These are phyloP conservation scores for Candida glucosophila DNA, from an alignment of 1,139 yeast species.

Conservation along the genomic window DNA sequence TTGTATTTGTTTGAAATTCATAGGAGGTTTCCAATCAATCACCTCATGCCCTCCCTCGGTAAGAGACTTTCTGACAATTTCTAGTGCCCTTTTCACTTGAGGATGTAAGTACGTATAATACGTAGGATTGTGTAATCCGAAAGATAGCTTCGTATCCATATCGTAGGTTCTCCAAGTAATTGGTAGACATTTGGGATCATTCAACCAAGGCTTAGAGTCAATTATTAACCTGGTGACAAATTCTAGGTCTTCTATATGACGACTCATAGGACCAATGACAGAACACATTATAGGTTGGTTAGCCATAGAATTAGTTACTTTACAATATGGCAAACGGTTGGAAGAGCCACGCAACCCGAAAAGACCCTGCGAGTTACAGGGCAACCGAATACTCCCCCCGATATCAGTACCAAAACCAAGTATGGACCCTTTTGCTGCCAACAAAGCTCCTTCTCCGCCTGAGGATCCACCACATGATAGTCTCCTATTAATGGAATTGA, in stretches of 20 bases:
- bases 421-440: conserved; percentile 39
- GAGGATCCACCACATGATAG: conserved; percentile 50
- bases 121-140: not conserved
- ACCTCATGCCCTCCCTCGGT: conserved; percentile 9
- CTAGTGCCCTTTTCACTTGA: conserved; percentile 10
- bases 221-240: conserved; percentile 10
- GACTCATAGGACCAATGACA: conserved; percentile 25
- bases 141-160: conserved; percentile 1
- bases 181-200: conserved; percentile 11
- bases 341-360: conserved; percentile 10
- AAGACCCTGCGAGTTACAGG: conserved; percentile 10
- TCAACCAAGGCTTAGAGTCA: conserved; percentile 10
- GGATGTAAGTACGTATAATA: conserved; percentile 6
- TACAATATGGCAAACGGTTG: conserved; percentile 7
- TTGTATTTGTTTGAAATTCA: conserved; percentile 4
- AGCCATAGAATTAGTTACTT: conserved; percentile 7
- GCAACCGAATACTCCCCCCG: conserved; percentile 14
- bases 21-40: conserved; percentile 9
- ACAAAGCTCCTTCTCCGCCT: conserved; percentile 56
- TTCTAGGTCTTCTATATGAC: conserved; percentile 20
- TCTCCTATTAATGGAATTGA: conserved; percentile 34
- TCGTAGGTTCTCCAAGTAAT: conserved; percentile 8
- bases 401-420: conserved; percentile 28
- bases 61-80: conserved; percentile 5
- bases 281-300: conserved; percentile 11